Percentiles rank a stretch among this genome's conserved stretches.
phyloP scores from a whole-genome alignment of 169 alveolate species.

The Cryptosporidium tyzzeri region DNA sequence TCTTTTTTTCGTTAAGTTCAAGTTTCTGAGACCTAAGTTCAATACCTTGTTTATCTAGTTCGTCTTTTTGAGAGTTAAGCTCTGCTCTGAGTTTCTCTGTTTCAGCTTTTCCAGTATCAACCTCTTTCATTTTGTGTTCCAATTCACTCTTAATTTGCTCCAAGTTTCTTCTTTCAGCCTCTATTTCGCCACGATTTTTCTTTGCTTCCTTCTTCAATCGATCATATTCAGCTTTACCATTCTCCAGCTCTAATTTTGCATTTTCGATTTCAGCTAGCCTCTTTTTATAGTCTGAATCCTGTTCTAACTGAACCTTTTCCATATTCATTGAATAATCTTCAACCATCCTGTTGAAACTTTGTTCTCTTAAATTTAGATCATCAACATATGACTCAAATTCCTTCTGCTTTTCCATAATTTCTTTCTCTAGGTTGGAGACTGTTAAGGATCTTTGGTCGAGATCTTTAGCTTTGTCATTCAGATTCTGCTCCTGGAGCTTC shows the following conservation, averaged over 20 bases:
- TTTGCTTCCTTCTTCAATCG: neutral
- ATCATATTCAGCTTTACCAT: conserved; percentile 2
- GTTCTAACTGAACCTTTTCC: conserved; percentile 49
- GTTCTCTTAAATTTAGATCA: conserved; percentile 55
- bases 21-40: conserved; percentile 17
- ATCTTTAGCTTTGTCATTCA: conserved; percentile 21
- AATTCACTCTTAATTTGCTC: conserved; percentile 23
- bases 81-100: conserved; percentile 11
- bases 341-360: conserved; percentile 64
- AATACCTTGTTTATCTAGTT: conserved; percentile 19
- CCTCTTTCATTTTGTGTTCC: conserved; percentile 5
- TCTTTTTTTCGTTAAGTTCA: conserved; percentile 8
- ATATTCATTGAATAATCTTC: conserved; percentile 58
- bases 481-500: conserved; percentile 10
- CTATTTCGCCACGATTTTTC: neutral
- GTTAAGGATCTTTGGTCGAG: conserved; percentile 38
- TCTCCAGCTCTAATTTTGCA: neutral
- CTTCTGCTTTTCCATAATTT: conserved; percentile 41
- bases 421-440: conserved; percentile 37
- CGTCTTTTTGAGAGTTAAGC: conserved; percentile 15
- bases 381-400: conserved; percentile 63
- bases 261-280: conserved; percentile 4
- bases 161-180: conserved; percentile 16
- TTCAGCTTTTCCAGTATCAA: conserved; percentile 2
- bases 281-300: conserved; percentile 26